phyloP scores from a whole-genome alignment of 2,329 filamentous ascomycete genomes.

The Clarireedia homoeocarpa region DNA sequence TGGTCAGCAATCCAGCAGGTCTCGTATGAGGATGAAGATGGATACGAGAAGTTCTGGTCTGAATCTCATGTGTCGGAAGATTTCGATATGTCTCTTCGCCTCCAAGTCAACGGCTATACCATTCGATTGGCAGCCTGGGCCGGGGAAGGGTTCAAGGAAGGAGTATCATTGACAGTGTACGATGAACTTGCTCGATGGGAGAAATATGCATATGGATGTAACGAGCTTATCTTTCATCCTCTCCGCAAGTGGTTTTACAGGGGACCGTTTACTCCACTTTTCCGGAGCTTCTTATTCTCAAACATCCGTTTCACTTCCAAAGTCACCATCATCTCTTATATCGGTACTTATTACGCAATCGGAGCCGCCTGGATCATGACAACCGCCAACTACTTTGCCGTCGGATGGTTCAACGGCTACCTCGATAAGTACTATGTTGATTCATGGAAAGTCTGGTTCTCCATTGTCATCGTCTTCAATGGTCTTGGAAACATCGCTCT shows the following conservation, averaged over 20 bases:
- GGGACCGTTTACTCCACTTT: slow-evolving; percentile 73
- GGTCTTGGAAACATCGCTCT: slow-evolving; percentile 65
- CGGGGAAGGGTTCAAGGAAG: slow-evolving; percentile 73
- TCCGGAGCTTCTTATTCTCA: slow-evolving; percentile 65
- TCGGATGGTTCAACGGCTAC: slow-evolving; percentile 69
- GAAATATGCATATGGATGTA: slow-evolving; percentile 80
- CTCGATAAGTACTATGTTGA: slow-evolving; percentile 76
- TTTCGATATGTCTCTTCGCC: slow-evolving; percentile 73
- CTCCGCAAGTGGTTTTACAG: slow-evolving; percentile 63
- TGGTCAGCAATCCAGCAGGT: slow-evolving; percentile 72
- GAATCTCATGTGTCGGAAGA: slow-evolving; percentile 75
- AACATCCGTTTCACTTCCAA: slow-evolving; percentile 70
- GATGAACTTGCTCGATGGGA: slow-evolving; percentile 81
- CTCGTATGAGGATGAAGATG: slow-evolving; percentile 60
- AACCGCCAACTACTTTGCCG: slow-evolving; percentile 64
- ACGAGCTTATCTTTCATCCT: slow-evolving; percentile 74
- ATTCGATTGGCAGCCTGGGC: slow-evolving; percentile 67
- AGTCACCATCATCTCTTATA: slow-evolving; percentile 68
- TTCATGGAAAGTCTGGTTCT: slow-evolving; percentile 74
- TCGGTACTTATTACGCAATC: slow-evolving; percentile 75
- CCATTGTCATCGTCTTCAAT: slow-evolving; percentile 71
- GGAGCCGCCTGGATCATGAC: slow-evolving; percentile 70
- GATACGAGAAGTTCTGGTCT: slow-evolving; percentile 75
- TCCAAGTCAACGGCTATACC: slow-evolving; percentile 65
- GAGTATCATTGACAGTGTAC: slow-evolving; percentile 76